Conservation (phyloP, 768 basidiomycete genomes). For the Pisolithus tinctorius region DNA sequence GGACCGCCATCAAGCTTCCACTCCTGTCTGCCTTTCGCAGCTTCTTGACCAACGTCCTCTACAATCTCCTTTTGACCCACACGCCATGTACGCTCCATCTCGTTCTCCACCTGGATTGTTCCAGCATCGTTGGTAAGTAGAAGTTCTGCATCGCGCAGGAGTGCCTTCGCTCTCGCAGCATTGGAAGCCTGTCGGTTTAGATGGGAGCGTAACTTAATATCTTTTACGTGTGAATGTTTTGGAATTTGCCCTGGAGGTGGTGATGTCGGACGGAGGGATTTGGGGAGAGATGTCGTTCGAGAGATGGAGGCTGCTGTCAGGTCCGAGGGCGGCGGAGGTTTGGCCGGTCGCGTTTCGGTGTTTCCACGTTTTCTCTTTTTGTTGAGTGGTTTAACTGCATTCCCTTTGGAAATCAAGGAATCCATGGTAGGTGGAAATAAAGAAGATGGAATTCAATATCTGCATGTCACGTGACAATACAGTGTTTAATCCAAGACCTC, state of each 20-base stretch:
- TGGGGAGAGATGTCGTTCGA: conserved; percentile 55
- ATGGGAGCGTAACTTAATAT: conserved; percentile 70
- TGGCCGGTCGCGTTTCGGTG: conserved; percentile 16
- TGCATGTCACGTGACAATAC: too few species aligned
- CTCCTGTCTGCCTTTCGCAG: conserved; percentile 68
- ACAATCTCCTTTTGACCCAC: conserved; percentile 76
- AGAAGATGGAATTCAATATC: too few species aligned
- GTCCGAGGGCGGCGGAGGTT: conserved; percentile 31
- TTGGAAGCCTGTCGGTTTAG: conserved; percentile 57
- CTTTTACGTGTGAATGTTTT: conserved; percentile 56
- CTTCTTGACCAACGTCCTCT: conserved; percentile 61
- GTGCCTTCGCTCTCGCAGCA: conserved; percentile 51
- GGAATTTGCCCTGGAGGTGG: conserved; percentile 41
- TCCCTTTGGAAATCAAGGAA: conserved; percentile 62
- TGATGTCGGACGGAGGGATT: conserved; percentile 53
- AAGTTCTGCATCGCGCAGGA: conserved; percentile 66
- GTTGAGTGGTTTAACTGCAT: conserved; percentile 43
- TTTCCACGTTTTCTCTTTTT: conserved; percentile 36
- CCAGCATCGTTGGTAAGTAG: conserved; percentile 68
- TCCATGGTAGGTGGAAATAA: conserved; percentile 43
- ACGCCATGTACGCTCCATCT: conserved; percentile 87
- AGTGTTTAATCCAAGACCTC: too few species aligned
- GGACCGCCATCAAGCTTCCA: conserved; percentile 81
- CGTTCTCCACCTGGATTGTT: conserved; percentile 65
- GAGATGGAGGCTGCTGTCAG: conserved; percentile 52